Percentiles rank a stretch among this genome's conserved stretches.
These are phyloP conservation scores for Moricandia moricandioides DNA, from an alignment of 345 rosid species.

Conservation along the genomic window DNA sequence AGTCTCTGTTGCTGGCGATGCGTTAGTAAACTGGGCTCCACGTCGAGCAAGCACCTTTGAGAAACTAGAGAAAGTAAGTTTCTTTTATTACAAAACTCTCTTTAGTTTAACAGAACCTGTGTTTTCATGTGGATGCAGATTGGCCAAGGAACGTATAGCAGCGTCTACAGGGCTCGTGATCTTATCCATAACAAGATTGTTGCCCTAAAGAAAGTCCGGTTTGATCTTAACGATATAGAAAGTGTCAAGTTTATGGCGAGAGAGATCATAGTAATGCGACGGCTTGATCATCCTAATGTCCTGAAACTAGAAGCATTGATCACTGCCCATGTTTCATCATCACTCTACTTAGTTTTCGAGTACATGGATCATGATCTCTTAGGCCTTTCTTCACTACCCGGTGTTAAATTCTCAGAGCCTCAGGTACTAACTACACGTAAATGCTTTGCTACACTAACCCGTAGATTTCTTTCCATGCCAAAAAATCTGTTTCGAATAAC, in stretches of 20 bases:
- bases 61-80: conserved; percentile 74
- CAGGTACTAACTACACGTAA: conserved; percentile 61
- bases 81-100: neutral
- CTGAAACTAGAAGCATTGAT: conserved; percentile 83
- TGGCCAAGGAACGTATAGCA: conserved; percentile 96
- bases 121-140: conserved; percentile 53
- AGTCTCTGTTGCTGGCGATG: conserved; percentile 70
- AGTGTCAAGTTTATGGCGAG: conserved; percentile 92
- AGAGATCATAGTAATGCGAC: conserved; percentile 72
- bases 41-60: conserved; percentile 74
- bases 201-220: conserved; percentile 80
- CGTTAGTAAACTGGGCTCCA: conserved; percentile 86
- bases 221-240: conserved; percentile 72
- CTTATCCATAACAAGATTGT: conserved; percentile 59
- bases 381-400: conserved; percentile 81
- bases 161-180: conserved; percentile 85
- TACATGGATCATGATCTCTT: conserved; percentile 98
- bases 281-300: conserved; percentile 84
- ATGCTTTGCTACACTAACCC: neutral
- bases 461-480: neutral
- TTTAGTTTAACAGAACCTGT: neutral
- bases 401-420: conserved; percentile 73
- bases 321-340: conserved; percentile 63
- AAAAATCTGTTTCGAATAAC: too few relatives aligned
- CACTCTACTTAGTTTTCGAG: conserved; percentile 88